Evolutionary conservation across 805 yeast genomes (phyloP), one percentile per base, ranked within the genome.

Genomic region (Wickerhamiella galacta): DNA sequence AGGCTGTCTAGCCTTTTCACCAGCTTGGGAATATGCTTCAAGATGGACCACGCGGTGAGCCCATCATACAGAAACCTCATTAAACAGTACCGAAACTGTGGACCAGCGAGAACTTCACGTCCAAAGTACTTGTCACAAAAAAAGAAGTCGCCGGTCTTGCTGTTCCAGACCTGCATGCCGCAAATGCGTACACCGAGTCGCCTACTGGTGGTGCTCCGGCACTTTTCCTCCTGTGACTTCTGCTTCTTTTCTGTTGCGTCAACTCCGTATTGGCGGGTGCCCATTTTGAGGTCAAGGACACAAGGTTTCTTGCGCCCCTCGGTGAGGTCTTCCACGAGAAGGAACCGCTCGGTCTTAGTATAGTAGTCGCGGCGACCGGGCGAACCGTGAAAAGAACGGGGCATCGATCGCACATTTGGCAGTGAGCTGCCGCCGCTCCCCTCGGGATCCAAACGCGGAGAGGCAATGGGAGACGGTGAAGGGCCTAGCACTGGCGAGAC

Each of bases 211-310:
- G 96, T 87, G 35, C 61, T 56, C 3, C 65, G 58, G 54, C 99
- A 90, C 55, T 90, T 90, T 34, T 63, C 63, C 21, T 80, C 58
- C 57, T 90, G 98, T 1, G 94, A 80, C 30, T 58, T 51, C 48
- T 73, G 76, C 54, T 90, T 90, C 31, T 71, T 57, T 10, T 57
- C 52, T 4, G 65, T 63, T 0, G 96, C 95, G 41, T 83, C 93
- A n/a, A 87, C 76, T 7, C 99, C 98, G 48, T 90, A 90, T 55
- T 90, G 99, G 37, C 99, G 65, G 0, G 99, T 87, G 1, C 99
- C 99, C 96, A 90, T 90, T 51, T 90, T 90, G 45, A 90, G 61
- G 56, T 90, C 99, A 31, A 90, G 58, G 0, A 87, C 96, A 51
- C 95, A 85, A 1, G 98, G 95, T 41, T 68, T 68, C 20, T 56